phyloP scores from a whole-genome alignment of 495 filamentous ascomycete genomes.

The Daldinia childiae region DNA sequence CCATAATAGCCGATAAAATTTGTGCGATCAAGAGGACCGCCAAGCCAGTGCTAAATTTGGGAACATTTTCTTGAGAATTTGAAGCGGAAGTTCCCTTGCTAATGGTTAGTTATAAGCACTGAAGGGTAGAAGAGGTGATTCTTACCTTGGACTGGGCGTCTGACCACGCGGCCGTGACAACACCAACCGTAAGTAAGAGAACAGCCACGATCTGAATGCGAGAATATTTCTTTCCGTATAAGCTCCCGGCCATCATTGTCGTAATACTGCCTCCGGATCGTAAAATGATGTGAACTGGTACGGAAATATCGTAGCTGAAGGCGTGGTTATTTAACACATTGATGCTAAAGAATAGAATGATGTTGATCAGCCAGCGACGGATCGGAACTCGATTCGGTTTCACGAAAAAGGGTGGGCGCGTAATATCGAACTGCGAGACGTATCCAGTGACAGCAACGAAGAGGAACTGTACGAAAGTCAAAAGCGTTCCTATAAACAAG shows the following conservation, averaged over 20 bases:
- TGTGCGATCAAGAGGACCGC: slow-evolving; percentile 87
- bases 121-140: slow-evolving; percentile 11
- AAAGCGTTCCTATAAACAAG: slow-evolving; percentile 72
- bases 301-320: slow-evolving; percentile 95
- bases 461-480: slow-evolving; percentile 94
- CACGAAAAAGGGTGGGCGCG: slow-evolving; percentile 70
- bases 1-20: slow-evolving; percentile 90
- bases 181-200: slow-evolving; percentile 81
- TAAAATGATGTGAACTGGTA: slow-evolving; percentile 96
- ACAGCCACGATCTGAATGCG: slow-evolving; percentile 81
- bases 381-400: slow-evolving; percentile 83
- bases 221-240: slow-evolving; percentile 87
- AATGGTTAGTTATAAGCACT: slow-evolving; percentile 19
- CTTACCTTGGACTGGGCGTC: slow-evolving; percentile 84
- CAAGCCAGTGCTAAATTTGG: slow-evolving; percentile 77
- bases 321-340: slow-evolving; percentile 98
- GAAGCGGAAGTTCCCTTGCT: slow-evolving; percentile 46
- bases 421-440: slow-evolving; percentile 71
- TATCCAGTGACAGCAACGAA: slow-evolving; percentile 83
- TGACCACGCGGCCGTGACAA: slow-evolving; percentile 85
- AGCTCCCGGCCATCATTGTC: slow-evolving; percentile 84
- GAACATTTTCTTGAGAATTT: slow-evolving; percentile 45
- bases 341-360: slow-evolving; percentile 88
- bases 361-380: slow-evolving; percentile 84
- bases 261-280: slow-evolving; percentile 94